A percentile compares a stretch with the other conserved stretches of the same genome.
Evolutionary conservation across 768 basidiomycete species (phyloP).

Genomic region (Melanogaster broomeanus): DNA sequence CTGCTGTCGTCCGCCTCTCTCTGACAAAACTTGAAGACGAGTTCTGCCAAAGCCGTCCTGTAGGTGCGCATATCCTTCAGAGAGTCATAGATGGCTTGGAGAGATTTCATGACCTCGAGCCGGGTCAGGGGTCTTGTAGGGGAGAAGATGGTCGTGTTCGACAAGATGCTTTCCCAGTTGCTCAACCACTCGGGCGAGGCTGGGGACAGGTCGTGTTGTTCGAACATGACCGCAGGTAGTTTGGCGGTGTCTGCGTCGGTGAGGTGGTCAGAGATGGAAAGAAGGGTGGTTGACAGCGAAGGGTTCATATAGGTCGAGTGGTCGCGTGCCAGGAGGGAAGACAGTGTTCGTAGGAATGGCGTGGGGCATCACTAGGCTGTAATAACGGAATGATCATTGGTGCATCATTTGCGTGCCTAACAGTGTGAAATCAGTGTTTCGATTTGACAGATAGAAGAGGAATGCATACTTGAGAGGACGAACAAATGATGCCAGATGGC

Average conservation of each 20-base stretch:
- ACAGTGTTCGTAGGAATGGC: conserved; percentile 59
- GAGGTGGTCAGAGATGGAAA: conserved; percentile 68
- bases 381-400: conserved; percentile 53
- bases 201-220: conserved; percentile 69
- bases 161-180: conserved; percentile 62
- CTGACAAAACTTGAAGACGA: conserved; percentile 56
- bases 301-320: conserved; percentile 59
- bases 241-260: conserved; percentile 67
- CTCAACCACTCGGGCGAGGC: conserved; percentile 71
- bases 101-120: conserved; percentile 53
- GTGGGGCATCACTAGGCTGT: conserved; percentile 56
- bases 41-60: conserved; percentile 51
- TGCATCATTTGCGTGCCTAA: conserved; percentile 46
- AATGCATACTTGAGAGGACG: conserved; percentile 53
- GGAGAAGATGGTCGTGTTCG: conserved; percentile 47
- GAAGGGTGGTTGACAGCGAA: conserved; percentile 60
- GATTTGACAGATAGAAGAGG: background rate
- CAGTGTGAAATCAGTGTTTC: conserved; percentile 12
- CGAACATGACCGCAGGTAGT: conserved; percentile 61
- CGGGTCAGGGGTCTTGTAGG: conserved; percentile 52
- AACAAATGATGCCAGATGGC: conserved; percentile 59
- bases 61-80: conserved; percentile 72
- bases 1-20: conserved; percentile 28
- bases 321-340: conserved; percentile 64
- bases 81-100: conserved; percentile 61